Percentiles rank a stretch among this genome's conserved stretches.
Evolutionary conservation across 345 rosid species (phyloP).

Genomic region (Gossypioides kirkii): DNA sequence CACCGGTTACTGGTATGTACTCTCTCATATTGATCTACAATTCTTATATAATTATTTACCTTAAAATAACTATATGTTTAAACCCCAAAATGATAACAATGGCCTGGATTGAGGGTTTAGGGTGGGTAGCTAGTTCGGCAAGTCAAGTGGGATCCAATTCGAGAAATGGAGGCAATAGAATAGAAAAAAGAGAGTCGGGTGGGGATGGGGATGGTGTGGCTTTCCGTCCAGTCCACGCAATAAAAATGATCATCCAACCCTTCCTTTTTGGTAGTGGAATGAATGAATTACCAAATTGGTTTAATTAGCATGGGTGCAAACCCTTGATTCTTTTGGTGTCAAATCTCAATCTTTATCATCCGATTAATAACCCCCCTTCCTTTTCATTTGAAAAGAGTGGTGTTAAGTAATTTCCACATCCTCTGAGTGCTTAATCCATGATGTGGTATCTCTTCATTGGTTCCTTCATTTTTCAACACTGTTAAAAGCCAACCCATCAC

Average conservation of each 20-base stretch:
- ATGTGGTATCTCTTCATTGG: conserved; percentile 7
- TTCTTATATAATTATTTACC: no score
- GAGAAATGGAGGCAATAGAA: not conserved
- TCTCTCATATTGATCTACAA: no score
- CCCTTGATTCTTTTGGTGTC: not conserved
- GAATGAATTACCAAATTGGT: not conserved
- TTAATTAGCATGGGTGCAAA: not conserved
- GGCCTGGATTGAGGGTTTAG: no score
- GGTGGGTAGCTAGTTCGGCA: not conserved
- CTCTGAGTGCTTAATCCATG: conserved; percentile 13
- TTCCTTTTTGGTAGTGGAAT: conserved; percentile 2
- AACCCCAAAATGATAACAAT: not conserved
- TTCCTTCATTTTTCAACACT: not conserved
- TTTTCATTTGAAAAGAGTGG: not conserved
- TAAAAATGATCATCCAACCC: not conserved
- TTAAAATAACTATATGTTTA: not conserved
- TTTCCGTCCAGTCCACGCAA: conserved; percentile 45
- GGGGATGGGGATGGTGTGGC: conserved; percentile 12
- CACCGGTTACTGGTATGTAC: no score
- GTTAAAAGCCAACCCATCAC: not conserved
- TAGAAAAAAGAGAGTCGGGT: not conserved
- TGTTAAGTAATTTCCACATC: conserved; percentile 4
- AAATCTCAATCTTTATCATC: conserved; percentile 14
- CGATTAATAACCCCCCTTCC: not conserved
- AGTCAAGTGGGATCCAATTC: not conserved